phyloP scores from a whole-genome alignment of 371 early-diverging fungal genomes.

The Apophysomyces sp. region DNA sequence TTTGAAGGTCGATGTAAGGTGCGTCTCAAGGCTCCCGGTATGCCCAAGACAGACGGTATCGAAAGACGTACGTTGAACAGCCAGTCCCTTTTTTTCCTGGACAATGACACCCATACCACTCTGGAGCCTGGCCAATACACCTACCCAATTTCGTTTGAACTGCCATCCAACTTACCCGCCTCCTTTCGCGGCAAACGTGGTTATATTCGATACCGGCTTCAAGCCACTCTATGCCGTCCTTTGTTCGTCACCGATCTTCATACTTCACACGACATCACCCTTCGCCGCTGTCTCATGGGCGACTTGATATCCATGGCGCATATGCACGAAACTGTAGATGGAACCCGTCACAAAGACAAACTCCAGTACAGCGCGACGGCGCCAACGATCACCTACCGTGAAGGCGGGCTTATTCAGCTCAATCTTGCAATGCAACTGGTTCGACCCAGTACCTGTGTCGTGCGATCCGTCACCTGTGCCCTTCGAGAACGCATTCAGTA shows the following conservation, averaged over 20 bases:
- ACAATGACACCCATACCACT: conserved; percentile 21
- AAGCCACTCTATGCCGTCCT: conserved; percentile 35
- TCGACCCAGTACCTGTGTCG: conserved; percentile 28
- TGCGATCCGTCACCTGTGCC: conserved; percentile 45
- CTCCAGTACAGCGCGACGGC: conserved; percentile 38
- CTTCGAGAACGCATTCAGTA: conserved; percentile 44
- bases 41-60: conserved; percentile 29
- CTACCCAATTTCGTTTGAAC: conserved; percentile 40
- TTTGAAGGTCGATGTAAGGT: conserved; percentile 49
- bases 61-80: conserved; percentile 37
- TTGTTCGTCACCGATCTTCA: conserved; percentile 39
- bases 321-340: conserved; percentile 27
- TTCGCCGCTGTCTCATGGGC: conserved; percentile 40
- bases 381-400: conserved; percentile 42
- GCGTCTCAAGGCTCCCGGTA: conserved; percentile 23
- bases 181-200: conserved; percentile 46
- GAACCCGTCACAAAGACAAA: conserved; percentile 27
- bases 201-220: conserved; percentile 39
- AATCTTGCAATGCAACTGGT: conserved; percentile 33
- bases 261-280: conserved; percentile 26
- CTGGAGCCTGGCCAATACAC: conserved; percentile 38
- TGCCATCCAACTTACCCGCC: conserved; percentile 42
- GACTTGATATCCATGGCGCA: conserved; percentile 21
- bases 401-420: conserved; percentile 45
- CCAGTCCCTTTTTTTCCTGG: conserved; percentile 30